A percentile compares a stretch with the other conserved stretches of the same genome.
Evolutionary conservation across 2,329 filamentous ascomycete genomes (phyloP).

Genomic region (Phialophora chinensis): DNA sequence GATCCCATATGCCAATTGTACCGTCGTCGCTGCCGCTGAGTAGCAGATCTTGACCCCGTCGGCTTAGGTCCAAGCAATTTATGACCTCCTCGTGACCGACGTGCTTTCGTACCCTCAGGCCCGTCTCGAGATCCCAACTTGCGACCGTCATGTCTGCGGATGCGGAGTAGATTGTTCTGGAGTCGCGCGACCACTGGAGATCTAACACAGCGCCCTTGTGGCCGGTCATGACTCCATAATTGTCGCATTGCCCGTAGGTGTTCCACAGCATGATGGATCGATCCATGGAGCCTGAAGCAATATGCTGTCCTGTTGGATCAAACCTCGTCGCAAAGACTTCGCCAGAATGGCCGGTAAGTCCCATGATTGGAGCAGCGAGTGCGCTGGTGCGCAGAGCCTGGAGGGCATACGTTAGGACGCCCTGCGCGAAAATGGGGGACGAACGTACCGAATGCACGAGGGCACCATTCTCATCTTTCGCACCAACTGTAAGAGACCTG

Average conservation of each 20-base stretch:
- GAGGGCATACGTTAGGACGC: constrained; percentile 23
- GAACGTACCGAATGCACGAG: constrained; percentile 69
- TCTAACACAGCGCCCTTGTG: constrained; percentile 92
- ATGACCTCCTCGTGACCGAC: constrained; percentile 95
- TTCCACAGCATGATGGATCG: constrained; percentile 96
- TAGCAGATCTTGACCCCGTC: constrained; percentile 85
- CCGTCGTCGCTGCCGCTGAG: constrained; percentile 94
- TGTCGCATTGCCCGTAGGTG: constrained; percentile 90
- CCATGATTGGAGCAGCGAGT: constrained; percentile 90
- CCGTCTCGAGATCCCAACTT: constrained; percentile 93
- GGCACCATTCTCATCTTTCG: constrained; percentile 60
- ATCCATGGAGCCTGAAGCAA: constrained; percentile 96
- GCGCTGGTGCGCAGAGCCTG: constrained; percentile 80
- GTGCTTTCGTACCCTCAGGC: constrained; percentile 89
- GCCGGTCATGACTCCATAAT: constrained; percentile 86
- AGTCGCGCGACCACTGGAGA: constrained; percentile 96
- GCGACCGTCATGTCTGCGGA: constrained; percentile 92
- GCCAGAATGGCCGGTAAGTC: constrained; percentile 77
- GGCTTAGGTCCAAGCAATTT: constrained; percentile 87
- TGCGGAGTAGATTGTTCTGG: constrained; percentile 85
- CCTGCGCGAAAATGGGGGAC: background rate
- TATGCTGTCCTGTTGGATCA: constrained; percentile 82
- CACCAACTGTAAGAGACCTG: constrained; percentile 64
- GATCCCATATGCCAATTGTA: constrained; percentile 94
- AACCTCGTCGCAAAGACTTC: constrained; percentile 93